phyloP scores from a whole-genome alignment of 208 protist genomes.

The Novymonas esmeraldas region DNA sequence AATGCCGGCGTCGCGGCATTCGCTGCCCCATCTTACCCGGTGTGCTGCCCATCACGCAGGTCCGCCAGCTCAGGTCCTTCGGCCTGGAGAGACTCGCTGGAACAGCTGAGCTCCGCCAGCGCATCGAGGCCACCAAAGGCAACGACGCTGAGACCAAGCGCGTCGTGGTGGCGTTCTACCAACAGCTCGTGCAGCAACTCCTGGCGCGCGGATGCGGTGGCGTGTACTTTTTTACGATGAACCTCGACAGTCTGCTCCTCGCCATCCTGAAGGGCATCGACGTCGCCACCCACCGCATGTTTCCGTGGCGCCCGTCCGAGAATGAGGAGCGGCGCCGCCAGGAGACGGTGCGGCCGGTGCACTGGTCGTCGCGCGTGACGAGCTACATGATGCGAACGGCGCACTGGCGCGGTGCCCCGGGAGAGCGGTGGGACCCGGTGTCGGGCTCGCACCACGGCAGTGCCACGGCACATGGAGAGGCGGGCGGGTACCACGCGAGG shows the following conservation, averaged over 20 bases:
- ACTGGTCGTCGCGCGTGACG: conserved; percentile 90
- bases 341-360: conserved; percentile 89
- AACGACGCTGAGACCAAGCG: conserved; percentile 64
- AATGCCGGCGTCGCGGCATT: conserved; percentile 79
- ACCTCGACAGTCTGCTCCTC: conserved; percentile 80
- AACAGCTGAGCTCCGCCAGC: conserved; percentile 40
- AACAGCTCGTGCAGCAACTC: conserved; percentile 81
- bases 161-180: conserved; percentile 36
- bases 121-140: conserved; percentile 15
- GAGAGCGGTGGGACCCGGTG: conserved; percentile 75
- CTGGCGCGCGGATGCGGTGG: conserved; percentile 66
- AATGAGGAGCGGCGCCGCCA: conserved; percentile 52
- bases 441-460: conserved; percentile 68
- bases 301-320: conserved; percentile 65
- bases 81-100: conserved; percentile 71
- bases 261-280: conserved; percentile 68
- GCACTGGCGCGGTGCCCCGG: conserved; percentile 91
- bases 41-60: conserved; percentile 80
- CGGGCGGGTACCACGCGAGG: conserved; percentile 58
- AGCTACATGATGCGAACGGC: conserved; percentile 88
- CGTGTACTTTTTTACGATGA: conserved; percentile 96
- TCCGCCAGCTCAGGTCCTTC: conserved; percentile 45
- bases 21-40: conserved; percentile 88
- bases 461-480: conserved; percentile 74
- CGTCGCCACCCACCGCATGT: conserved; percentile 30